Conservation (phyloP, 2,329 filamentous ascomycete genomes). For the Tolypocladium endophyticum region DNA sequence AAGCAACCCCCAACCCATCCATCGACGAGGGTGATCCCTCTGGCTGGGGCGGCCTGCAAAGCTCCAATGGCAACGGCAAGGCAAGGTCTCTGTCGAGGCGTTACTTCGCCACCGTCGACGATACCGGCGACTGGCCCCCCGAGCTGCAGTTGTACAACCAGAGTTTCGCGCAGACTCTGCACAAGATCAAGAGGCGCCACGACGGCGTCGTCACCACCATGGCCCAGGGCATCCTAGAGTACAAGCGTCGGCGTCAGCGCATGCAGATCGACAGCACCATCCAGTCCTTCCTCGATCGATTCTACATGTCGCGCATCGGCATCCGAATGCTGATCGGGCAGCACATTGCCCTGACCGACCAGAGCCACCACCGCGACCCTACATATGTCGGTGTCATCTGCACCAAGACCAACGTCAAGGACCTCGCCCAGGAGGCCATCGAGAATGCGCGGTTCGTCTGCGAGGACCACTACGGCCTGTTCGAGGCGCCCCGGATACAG, state of each 20-base stretch:
- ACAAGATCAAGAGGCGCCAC: constrained; percentile 91
- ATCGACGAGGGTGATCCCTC: constrained; percentile 74
- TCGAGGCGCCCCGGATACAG: constrained; percentile 93
- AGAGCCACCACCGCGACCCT: constrained; percentile 78
- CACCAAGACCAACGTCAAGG: constrained; percentile 93
- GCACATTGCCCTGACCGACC: constrained; percentile 93
- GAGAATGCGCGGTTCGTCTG: constrained; percentile 99
- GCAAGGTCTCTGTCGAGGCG: constrained; percentile 38
- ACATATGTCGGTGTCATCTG: constrained; percentile 98
- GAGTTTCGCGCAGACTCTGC: constrained; percentile 75
- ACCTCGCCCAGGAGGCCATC: constrained; percentile 92
- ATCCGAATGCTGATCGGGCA: constrained; percentile 99
- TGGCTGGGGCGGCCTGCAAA: constrained; percentile 38
- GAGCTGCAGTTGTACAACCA: constrained; percentile 92
- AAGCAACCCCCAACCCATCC: constrained; percentile 84
- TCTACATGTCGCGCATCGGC: constrained; percentile 99
- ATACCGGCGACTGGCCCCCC: constrained; percentile 81
- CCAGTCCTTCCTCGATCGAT: constrained; percentile 93
- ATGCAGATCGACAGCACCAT: constrained; percentile 99
- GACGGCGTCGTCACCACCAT: constrained; percentile 97
- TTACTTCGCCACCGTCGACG: constrained; percentile 91
- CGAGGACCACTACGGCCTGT: constrained; percentile 95
- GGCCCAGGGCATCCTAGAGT: constrained; percentile 94
- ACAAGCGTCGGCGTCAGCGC: constrained; percentile 89
- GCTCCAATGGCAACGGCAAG: constrained; percentile 33